Conservation (phyloP, 495 filamentous ascomycete species). For the Tuber calosporum region DNA sequence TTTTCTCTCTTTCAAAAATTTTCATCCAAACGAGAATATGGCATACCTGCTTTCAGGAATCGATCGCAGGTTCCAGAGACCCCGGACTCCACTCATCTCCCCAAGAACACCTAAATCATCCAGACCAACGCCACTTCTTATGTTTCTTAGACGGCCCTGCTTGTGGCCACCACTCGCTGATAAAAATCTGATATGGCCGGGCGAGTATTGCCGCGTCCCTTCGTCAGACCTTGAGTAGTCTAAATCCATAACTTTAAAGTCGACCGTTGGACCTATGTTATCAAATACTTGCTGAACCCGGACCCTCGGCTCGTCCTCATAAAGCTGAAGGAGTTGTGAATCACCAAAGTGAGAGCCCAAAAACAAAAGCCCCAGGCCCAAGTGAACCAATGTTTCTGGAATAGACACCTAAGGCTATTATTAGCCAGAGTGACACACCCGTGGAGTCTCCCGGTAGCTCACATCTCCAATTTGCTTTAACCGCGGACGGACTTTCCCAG, state of each 20-base stretch:
- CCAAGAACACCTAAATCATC: conserved; percentile 78
- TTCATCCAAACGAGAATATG: neutral
- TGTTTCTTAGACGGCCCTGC: conserved; percentile 77
- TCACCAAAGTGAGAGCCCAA: conserved; percentile 90
- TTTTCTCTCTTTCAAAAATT: conserved; percentile 46
- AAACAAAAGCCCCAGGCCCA: conserved; percentile 68
- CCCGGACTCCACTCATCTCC: conserved; percentile 67
- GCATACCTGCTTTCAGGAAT: conserved; percentile 26
- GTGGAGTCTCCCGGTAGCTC: conserved; percentile 11
- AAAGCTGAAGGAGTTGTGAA: conserved; percentile 69
- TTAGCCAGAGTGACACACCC: conserved; percentile 3
- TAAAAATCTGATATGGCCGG: conserved; percentile 89
- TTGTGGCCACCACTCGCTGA: conserved; percentile 81
- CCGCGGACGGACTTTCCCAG: conserved; percentile 60
- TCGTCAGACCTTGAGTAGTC: conserved; percentile 69
- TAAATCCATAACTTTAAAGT: conserved; percentile 93
- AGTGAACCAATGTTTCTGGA: conserved; percentile 68
- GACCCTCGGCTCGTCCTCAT: conserved; percentile 46
- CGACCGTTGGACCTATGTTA: conserved; percentile 84
- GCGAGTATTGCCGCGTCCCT: conserved; percentile 53
- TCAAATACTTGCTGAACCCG: conserved; percentile 67
- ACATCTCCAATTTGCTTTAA: conserved; percentile 56
- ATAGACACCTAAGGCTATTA: conserved; percentile 52
- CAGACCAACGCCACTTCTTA: conserved; percentile 87
- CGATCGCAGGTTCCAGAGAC: conserved; percentile 55